A percentile compares a stretch with the other conserved stretches of the same genome.
Evolutionary conservation across 306 rosid genomes (phyloP).

Genomic region (Sindora glabra): DNA sequence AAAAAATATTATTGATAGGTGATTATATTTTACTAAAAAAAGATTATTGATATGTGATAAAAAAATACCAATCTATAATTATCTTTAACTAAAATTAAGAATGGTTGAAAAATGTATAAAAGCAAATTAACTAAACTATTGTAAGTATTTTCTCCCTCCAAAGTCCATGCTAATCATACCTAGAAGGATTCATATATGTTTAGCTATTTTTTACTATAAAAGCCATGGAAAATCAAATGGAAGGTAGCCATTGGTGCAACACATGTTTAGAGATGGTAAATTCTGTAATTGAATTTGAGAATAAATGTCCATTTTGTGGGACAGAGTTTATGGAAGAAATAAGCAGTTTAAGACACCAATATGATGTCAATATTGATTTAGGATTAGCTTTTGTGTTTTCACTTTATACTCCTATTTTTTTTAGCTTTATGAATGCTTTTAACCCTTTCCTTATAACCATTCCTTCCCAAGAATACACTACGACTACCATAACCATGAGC

Average conservation of each 20-base stretch:
- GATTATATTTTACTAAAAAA: too few species aligned
- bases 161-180: too few species aligned
- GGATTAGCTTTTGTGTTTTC: slow-evolving; percentile 33
- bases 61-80: too few species aligned
- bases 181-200: too few species aligned
- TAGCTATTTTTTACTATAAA: neutral
- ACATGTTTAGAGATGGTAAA: slow-evolving; percentile 35
- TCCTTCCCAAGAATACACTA: slow-evolving; percentile 1
- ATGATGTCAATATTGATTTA: slow-evolving; percentile 15
- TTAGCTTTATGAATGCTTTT: slow-evolving; percentile 33
- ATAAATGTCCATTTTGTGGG: slow-evolving; percentile 34
- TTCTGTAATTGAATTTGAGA: slow-evolving; percentile 19
- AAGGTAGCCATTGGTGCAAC: slow-evolving; percentile 33
- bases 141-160: too few species aligned
- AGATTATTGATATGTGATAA: too few species aligned
- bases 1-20: too few species aligned
- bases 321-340: slow-evolving; percentile 24
- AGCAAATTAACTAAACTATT: too few species aligned
- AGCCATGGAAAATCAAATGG: slow-evolving; percentile 27
- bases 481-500: neutral
- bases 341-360: slow-evolving; percentile 14
- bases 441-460: slow-evolving; percentile 17
- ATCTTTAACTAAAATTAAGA: too few species aligned
- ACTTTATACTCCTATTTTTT: slow-evolving; percentile 30
- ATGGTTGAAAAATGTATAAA: too few species aligned